Evolutionary conservation across 805 yeast species (phyloP).

Genomic region (Lipomyces kockii): DNA sequence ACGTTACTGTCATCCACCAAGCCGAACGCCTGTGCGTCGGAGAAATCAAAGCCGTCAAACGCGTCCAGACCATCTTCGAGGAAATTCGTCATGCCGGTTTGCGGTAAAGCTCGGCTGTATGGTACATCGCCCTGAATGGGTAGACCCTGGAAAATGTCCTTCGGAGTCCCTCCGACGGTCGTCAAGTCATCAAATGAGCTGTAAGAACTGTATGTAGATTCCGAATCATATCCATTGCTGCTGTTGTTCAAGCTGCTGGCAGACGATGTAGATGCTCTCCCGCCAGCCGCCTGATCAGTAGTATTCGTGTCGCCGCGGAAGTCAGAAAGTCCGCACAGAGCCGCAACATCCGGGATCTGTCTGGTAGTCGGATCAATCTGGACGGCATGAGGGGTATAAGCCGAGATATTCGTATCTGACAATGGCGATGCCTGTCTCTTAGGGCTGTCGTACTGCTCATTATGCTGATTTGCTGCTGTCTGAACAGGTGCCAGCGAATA

Average conservation of each 20-base stretch:
- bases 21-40: background rate
- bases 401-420: background rate
- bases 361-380: background rate
- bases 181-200: background rate
- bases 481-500: background rate
- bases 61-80: background rate
- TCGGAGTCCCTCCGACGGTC: background rate
- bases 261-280: background rate
- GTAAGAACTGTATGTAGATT: background rate
- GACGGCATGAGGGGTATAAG: background rate
- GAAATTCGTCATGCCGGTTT: background rate
- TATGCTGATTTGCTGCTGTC: background rate
- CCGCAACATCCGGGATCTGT: background rate
- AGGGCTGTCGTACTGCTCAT: background rate
- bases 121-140: background rate
- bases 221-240: constrained; percentile 1
- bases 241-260: background rate
- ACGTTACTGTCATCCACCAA: background rate
- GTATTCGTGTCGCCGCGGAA: background rate
- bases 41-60: background rate
- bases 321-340: background rate
- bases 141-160: background rate
- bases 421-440: background rate
- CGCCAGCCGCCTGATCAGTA: background rate
- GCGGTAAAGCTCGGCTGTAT: background rate